These are phyloP conservation scores for Vicia villosa DNA, from an alignment of 306 rosid genomes.

Conservation along the genomic window DNA sequence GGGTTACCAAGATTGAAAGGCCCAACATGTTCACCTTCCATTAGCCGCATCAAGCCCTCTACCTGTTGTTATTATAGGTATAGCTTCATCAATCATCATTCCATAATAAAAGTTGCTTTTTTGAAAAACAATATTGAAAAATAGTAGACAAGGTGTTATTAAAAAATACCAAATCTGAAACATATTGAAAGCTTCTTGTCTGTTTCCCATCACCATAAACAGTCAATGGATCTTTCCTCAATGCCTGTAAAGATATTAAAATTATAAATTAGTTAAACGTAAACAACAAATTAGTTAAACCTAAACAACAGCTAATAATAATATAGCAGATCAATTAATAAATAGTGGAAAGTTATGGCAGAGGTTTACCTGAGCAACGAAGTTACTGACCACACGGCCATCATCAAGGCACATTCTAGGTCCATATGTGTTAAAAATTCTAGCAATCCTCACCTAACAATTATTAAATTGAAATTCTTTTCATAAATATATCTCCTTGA, in stretches of 20 bases:
- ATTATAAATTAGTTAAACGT: too few species aligned
- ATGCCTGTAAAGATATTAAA: slow-evolving; percentile 52
- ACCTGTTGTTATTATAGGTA: slow-evolving; percentile 54
- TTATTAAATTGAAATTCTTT: background rate
- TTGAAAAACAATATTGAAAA: too few species aligned
- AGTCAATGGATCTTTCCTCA: slow-evolving; percentile 93
- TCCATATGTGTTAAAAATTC: slow-evolving; percentile 89
- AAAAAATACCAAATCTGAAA: slow-evolving; percentile 73
- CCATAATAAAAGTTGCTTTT: too few species aligned
- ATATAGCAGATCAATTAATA: background rate
- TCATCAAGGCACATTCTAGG: slow-evolving; percentile 93
- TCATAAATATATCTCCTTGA: background rate
- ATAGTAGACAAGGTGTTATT: background rate
- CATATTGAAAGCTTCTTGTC: slow-evolving; percentile 94
- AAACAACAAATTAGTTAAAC: background rate
- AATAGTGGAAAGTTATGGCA: background rate
- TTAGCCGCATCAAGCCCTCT: slow-evolving; percentile 80
- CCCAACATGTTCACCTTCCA: slow-evolving; percentile 97
- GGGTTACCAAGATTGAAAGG: slow-evolving; percentile 98
- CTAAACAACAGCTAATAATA: background rate
- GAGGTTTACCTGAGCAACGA: slow-evolving; percentile 78
- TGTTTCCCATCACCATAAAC: slow-evolving; percentile 97
- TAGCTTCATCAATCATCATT: too few species aligned
- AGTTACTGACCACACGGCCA: slow-evolving; percentile 93
- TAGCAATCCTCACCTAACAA: slow-evolving; percentile 80